Base-by-base conservation (phyloP, 1,139 yeast species). In the Suhomyces terraborum region DNA sequence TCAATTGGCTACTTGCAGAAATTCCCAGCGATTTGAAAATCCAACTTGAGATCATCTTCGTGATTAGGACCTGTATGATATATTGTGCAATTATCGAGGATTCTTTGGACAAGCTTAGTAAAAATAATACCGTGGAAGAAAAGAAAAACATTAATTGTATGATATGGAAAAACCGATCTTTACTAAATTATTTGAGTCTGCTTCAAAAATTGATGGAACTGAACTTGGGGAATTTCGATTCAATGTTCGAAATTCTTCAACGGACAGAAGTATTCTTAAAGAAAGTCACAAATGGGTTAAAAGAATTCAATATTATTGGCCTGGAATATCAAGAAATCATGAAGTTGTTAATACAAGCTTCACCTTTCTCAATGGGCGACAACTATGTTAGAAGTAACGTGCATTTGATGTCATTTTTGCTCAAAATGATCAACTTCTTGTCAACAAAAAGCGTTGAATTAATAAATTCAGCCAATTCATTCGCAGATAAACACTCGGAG, bases 31-130 rank as follows among this genome's bases (percentile, higher is more conserved):
- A 2, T 16, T 21, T 17, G 22, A 31, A 13, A 6, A n/a, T 8
- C 4, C 28, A 29, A 9, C 14, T 38, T 12, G 42, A 44, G 8
- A 22, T 42, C 9, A 13, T 39, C 8, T 44, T 38, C 25, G 16
- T 20, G 12, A 31, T 43, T 12, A 29, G 41, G 23, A 17, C 36
- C 4, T 36, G 30, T 18, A 21, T 32, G n/a, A 18, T 26, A 10
- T 24, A 26, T 21, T 32, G 32, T 24, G 13, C 16, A 9, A 14
- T 37, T 4, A 21, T 32, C 13, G 14, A 20, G 6, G 25, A 32
- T 4, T n/a, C 26, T n/a, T 17, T 36, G 2, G 17, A 30, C 3
- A 30, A 18, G 3, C 6, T 14, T 23, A 23, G 26, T 12, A 26
- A 12, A 16, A 9, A 6, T 26, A 7, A 17, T 6, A 12, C n/a